phyloP scores from a whole-genome alignment of 1,284 basidiomycete species.

The Rhizopogon hawkerae region DNA sequence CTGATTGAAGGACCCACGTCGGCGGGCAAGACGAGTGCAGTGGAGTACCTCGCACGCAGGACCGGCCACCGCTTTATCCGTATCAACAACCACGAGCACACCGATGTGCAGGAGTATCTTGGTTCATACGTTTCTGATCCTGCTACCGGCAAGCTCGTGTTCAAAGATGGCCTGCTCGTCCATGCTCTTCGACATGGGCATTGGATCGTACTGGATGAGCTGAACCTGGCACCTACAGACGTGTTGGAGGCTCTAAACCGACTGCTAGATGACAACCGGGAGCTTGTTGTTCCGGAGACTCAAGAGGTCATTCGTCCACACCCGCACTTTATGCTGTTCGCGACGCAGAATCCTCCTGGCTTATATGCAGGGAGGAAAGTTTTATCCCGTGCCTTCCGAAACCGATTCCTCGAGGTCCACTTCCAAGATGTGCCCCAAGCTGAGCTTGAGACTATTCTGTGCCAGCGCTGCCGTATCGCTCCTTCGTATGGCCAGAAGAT shows the following conservation, averaged over 20 bases:
- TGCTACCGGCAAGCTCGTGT: slow-evolving; percentile 84
- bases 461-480: slow-evolving; percentile 82
- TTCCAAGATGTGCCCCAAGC: slow-evolving; percentile 95
- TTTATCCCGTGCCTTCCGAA: slow-evolving; percentile 92
- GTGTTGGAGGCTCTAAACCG: slow-evolving; percentile 97
- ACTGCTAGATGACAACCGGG: slow-evolving; percentile 94
- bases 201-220: slow-evolving; percentile 98
- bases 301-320: slow-evolving; percentile 93
- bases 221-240: slow-evolving; percentile 97
- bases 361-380: slow-evolving; percentile 97
- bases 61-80: slow-evolving; percentile 96
- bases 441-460: slow-evolving; percentile 90
- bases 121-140: slow-evolving; percentile 96
- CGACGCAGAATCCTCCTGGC: slow-evolving; percentile 97
- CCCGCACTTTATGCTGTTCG: slow-evolving; percentile 96
- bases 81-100: slow-evolving; percentile 99
- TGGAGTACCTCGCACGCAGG: slow-evolving; percentile 89
- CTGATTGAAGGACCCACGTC: slow-evolving; percentile 98
- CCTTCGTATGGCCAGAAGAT: slow-evolving; percentile 90
- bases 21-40: slow-evolving; percentile 94
- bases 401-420: slow-evolving; percentile 98
- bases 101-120: slow-evolving; percentile 97
- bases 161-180: slow-evolving; percentile 91
- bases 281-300: slow-evolving; percentile 93
- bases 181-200: slow-evolving; percentile 88